phyloP scores from a whole-genome alignment of 495 filamentous ascomycete genomes.

The Penicillium soppii region DNA sequence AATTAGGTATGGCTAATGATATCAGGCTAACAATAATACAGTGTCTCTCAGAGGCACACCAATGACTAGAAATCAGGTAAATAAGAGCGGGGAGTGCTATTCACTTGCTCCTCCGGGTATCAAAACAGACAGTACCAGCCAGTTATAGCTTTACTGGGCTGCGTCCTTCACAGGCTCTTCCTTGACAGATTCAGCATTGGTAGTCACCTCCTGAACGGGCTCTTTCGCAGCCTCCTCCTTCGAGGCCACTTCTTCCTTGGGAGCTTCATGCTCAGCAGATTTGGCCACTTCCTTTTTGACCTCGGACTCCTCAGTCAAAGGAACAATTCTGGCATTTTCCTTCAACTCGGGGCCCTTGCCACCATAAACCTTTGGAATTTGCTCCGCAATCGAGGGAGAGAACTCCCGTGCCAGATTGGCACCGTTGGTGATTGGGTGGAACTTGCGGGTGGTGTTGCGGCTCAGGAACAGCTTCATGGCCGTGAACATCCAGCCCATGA shows the following conservation, averaged over 20 bases:
- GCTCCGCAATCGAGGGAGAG: conserved; percentile 52
- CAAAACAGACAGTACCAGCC: conserved; percentile 17
- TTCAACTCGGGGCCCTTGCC: conserved; percentile 56
- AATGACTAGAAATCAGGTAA: conserved; percentile 8
- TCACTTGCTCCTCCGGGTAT: conserved; percentile 30
- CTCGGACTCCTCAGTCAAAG: conserved; percentile 20
- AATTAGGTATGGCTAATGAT: background rate
- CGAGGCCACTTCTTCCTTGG: background rate
- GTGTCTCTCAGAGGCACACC: background rate
- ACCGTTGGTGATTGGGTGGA: conserved; percentile 78
- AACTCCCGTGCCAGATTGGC: conserved; percentile 66
- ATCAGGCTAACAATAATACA: background rate
- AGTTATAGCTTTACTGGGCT: conserved; percentile 24
- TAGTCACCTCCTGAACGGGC: conserved; percentile 9
- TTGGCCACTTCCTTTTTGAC: conserved; percentile 22
- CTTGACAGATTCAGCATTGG: conserved; percentile 17
- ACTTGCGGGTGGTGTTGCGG: conserved; percentile 79
- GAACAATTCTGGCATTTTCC: conserved; percentile 28
- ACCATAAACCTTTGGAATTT: conserved; percentile 67
- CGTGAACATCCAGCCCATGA: conserved; percentile 85
- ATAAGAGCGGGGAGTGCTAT: conserved; percentile 18
- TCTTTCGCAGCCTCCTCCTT: conserved; percentile 7
- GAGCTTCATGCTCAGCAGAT: conserved; percentile 16
- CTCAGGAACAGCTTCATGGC: conserved; percentile 78
- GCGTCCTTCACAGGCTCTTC: conserved; percentile 16